phyloP scores from a whole-genome alignment of 2,329 filamentous ascomycete species.

The Cladosporium austrohemisphaericum region DNA sequence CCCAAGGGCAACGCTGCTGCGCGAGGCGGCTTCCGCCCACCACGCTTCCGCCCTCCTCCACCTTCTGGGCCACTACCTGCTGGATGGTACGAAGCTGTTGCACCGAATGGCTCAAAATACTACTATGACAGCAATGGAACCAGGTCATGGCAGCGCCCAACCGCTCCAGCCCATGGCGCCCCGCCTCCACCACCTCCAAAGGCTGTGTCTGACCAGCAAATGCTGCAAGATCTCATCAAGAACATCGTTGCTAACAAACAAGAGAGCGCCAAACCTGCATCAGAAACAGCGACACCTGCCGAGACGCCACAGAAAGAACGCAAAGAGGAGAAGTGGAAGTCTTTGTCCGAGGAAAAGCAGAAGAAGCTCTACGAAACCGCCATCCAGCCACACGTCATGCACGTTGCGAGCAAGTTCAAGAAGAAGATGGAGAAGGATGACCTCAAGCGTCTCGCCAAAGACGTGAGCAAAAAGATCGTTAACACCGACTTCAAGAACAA shows the following conservation, averaged over 20 bases:
- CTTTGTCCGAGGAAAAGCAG: slow-evolving; percentile 73
- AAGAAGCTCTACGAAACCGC: slow-evolving; percentile 95
- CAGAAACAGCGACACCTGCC: slow-evolving; percentile 63
- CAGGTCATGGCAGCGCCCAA: slow-evolving; percentile 80
- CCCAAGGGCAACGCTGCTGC: slow-evolving; percentile 54
- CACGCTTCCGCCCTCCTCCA: slow-evolving; percentile 44
- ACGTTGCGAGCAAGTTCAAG: slow-evolving; percentile 81
- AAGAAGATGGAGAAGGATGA: slow-evolving; percentile 81
- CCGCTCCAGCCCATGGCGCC: slow-evolving; percentile 56
- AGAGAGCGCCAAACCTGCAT: slow-evolving; percentile 53
- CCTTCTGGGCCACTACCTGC: slow-evolving; percentile 58
- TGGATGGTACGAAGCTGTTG: slow-evolving; percentile 81
- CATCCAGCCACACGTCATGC: slow-evolving; percentile 77
- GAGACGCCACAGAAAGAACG: slow-evolving; percentile 51
- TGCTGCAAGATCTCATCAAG: slow-evolving; percentile 70
- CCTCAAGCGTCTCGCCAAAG: slow-evolving; percentile 61
- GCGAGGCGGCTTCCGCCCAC: slow-evolving; percentile 53
- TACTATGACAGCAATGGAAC: slow-evolving; percentile 77
- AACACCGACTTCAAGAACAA: slow-evolving; percentile 87
- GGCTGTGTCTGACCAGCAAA: slow-evolving; percentile 67
- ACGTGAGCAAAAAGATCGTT: slow-evolving; percentile 76
- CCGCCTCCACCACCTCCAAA: slow-evolving; percentile 60
- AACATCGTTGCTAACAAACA: slow-evolving; percentile 64
- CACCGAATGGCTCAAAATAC: slow-evolving; percentile 69
- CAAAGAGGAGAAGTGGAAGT: slow-evolving; percentile 68